phyloP scores from a whole-genome alignment of 2,329 filamentous ascomycete genomes.

The Trichophyton schoenleinii region DNA sequence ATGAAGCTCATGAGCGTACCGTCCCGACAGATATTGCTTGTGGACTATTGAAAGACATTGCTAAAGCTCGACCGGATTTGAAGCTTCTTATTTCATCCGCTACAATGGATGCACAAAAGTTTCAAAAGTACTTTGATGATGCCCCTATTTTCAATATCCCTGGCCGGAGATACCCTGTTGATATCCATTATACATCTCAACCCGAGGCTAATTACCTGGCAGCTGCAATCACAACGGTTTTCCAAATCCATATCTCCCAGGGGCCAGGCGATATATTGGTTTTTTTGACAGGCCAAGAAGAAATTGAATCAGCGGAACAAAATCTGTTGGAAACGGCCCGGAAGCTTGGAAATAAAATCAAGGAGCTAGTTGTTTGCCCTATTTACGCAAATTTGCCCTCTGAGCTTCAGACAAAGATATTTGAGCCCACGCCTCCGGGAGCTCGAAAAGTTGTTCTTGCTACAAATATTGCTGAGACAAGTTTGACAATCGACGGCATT shows the following conservation, averaged over 20 bases:
- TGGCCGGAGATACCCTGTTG: constrained; percentile 75
- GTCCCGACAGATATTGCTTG: constrained; percentile 83
- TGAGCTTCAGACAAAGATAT: constrained; percentile 84
- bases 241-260: constrained; percentile 86
- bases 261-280: constrained; percentile 80
- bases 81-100: constrained; percentile 88
- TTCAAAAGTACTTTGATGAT: constrained; percentile 81
- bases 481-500: constrained; percentile 88
- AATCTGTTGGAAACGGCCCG: constrained; percentile 73
- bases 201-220: constrained; percentile 91
- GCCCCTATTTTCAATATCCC: constrained; percentile 92
- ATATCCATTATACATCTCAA: constrained; percentile 78
- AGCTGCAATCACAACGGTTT: constrained; percentile 82
- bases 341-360: constrained; percentile 72
- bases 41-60: constrained; percentile 77
- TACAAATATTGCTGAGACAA: constrained; percentile 95
- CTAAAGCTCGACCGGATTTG: constrained; percentile 67
- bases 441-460: constrained; percentile 85
- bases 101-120: constrained; percentile 88
- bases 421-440: constrained; percentile 76
- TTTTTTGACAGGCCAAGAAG: constrained; percentile 90
- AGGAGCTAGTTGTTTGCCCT: constrained; percentile 78
- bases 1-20: constrained; percentile 92
- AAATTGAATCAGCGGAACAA: constrained; percentile 79
- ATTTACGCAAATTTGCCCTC: constrained; percentile 91